Base-by-base conservation (phyloP, 371 early-diverging fungal species). In the Vairimorpha apis region DNA sequence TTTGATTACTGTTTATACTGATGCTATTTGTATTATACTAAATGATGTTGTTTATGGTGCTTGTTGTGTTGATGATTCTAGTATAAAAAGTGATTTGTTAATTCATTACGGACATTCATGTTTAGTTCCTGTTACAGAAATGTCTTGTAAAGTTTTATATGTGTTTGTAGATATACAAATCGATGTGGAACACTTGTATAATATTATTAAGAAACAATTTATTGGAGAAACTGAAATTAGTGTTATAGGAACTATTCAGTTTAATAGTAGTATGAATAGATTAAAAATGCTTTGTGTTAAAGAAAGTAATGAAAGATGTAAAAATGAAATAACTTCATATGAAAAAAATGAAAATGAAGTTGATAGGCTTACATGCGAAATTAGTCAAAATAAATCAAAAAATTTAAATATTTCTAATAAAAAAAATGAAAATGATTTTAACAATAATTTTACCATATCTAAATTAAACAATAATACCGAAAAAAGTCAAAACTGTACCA, bases 41-140 rank as follows among this genome's bases (percentile, higher is more conserved):
- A 93, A 92, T 21, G 97, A 99, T 84, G 99, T 99, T 2, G 97
- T 97, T 0, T 99, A 99, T 80, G 99, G 99, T 30, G 99, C 97
- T 14, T 99, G 99, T 82, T 99, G 99, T 82, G 87, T 99, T 32
- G 99, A 99, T 83, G 97, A 97, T 78, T 92, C 87, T 76, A 92
- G 93, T 0, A 84, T 95, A 2, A 92, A 89, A 0, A 94, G 94
- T 81, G 97, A 99, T 81, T 91, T 94, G 75, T 85, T 99, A 82
- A 87, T 99, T 16, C 99, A 99, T 81, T 99, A 95, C 78, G 99
- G 97, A 0, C 99, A 99, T 83, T 91, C 91, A 62, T 99, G 99
- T 83, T 83, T 97, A 86, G 90, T 99, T 1, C 96, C 95, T 0
- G 92, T 98, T 41, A 90, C 90, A 66, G 87, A 92, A 4, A 95